Evolutionary conservation across 768 basidiomycete species (phyloP).

Genomic region (Clathrus columnatus): DNA sequence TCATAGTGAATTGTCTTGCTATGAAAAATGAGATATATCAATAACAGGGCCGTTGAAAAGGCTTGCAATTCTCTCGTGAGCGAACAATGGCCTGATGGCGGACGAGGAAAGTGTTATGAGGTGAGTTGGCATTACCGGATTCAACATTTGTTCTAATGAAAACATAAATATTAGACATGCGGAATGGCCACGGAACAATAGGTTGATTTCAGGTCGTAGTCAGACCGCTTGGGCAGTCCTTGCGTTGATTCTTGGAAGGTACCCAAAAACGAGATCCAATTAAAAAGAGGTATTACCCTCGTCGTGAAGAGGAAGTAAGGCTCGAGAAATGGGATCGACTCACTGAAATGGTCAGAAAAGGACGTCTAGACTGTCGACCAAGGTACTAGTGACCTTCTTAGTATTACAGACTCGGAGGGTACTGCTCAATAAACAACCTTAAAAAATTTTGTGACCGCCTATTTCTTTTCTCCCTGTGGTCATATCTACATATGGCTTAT

Average conservation of each 20-base stretch:
- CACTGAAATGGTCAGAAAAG: constrained; percentile 87
- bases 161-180: constrained; percentile 58
- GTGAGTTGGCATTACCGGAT: constrained; percentile 30
- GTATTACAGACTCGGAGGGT: constrained; percentile 76
- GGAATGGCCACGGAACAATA: constrained; percentile 69
- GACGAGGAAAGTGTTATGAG: constrained; percentile 98
- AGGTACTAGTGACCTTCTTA: constrained; percentile 94
- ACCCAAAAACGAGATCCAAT: constrained; percentile 70
- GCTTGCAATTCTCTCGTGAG: constrained; percentile 80
- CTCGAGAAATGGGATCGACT: constrained; percentile 78
- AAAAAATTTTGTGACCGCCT: background rate
- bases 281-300: no score
- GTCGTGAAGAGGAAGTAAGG: constrained; percentile 71
- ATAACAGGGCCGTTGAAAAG: constrained; percentile 51
- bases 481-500: background rate
- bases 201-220: constrained; percentile 76
- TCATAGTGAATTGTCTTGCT: constrained; percentile 88
- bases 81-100: constrained; percentile 85
- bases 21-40: constrained; percentile 87
- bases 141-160: background rate
- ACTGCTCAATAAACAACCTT: constrained; percentile 43
- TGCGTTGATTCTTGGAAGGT: constrained; percentile 83
- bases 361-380: constrained; percentile 83
- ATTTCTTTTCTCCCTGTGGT: background rate
- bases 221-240: constrained; percentile 93